These are phyloP conservation scores for Rhizopogon salebrosus DNA, from an alignment of 768 basidiomycete genomes.

Conservation along the genomic window DNA sequence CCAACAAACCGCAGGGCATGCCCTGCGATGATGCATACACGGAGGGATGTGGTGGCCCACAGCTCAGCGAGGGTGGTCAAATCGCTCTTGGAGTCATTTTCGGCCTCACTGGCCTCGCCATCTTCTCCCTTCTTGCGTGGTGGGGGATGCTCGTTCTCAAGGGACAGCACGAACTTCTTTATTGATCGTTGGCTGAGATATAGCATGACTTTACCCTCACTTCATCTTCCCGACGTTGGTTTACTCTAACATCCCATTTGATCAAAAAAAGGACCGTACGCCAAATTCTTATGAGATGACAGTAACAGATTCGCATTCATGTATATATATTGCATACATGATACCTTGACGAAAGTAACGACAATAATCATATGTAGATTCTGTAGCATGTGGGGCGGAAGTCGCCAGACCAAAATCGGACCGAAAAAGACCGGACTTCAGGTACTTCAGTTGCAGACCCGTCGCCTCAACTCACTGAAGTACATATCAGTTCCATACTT, in stretches of 20 bases:
- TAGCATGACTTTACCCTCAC: not conserved
- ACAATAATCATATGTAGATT: not conserved
- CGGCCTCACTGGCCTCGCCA: constrained; percentile 52
- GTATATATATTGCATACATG: not conserved
- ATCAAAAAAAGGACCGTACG: not conserved
- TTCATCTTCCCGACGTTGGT: not conserved
- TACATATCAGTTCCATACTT: too few species aligned
- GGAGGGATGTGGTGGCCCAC: constrained; percentile 43
- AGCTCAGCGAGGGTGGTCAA: constrained; percentile 54
- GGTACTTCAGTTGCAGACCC: too few species aligned
- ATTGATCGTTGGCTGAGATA: not conserved
- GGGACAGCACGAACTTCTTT: not conserved
- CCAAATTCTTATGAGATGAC: not conserved
- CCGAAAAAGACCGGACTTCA: too few species aligned
- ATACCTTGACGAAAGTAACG: not conserved
- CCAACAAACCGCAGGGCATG: constrained; percentile 54
- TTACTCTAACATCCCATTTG: not conserved
- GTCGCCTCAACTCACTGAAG: too few species aligned
- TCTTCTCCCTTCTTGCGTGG: constrained; percentile 41
- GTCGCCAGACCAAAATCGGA: too few species aligned
- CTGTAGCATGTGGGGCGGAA: too few species aligned
- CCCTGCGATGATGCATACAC: constrained; percentile 77
- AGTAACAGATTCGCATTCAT: not conserved
- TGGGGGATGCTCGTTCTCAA: constrained; percentile 19
- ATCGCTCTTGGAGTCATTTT: constrained; percentile 70